Evolutionary conservation across 148 eudicot species (phyloP).

Genomic region (Chenopodium suecicum): DNA sequence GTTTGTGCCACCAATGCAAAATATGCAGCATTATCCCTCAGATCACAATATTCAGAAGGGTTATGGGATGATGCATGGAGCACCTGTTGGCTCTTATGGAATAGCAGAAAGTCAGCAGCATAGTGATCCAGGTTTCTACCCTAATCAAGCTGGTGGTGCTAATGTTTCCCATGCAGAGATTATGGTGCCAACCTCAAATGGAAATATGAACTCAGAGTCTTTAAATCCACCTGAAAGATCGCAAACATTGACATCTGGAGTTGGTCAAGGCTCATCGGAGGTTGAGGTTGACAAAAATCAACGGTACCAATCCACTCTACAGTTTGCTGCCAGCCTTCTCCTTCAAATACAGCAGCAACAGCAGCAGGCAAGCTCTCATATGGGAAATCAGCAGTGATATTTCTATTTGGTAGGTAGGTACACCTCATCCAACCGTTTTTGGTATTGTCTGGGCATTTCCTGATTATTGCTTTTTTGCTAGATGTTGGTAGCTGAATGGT

Average conservation of each 20-base stretch:
- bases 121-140: constrained; percentile 32
- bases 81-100: constrained; percentile 41
- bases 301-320: constrained; percentile 78
- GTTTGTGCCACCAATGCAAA: constrained; percentile 38
- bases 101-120: constrained; percentile 45
- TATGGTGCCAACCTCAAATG: constrained; percentile 33
- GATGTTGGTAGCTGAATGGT: not conserved
- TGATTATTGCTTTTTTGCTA: not conserved
- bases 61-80: constrained; percentile 42
- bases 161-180: constrained; percentile 34
- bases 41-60: constrained; percentile 46
- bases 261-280: constrained; percentile 47
- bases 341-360: constrained; percentile 70
- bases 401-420: constrained; percentile 39
- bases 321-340: constrained; percentile 89
- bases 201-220: constrained; percentile 30
- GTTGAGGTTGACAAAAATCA: constrained; percentile 78
- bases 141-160: constrained; percentile 45
- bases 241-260: constrained; percentile 44
- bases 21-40: constrained; percentile 41
- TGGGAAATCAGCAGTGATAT: constrained; percentile 49
- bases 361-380: constrained; percentile 43
- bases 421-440: constrained; percentile 18
- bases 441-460: constrained; percentile 1
- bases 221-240: constrained; percentile 40